These are phyloP conservation scores for Calonectria montana DNA, from an alignment of 2,329 filamentous ascomycete genomes.

Conservation along the genomic window DNA sequence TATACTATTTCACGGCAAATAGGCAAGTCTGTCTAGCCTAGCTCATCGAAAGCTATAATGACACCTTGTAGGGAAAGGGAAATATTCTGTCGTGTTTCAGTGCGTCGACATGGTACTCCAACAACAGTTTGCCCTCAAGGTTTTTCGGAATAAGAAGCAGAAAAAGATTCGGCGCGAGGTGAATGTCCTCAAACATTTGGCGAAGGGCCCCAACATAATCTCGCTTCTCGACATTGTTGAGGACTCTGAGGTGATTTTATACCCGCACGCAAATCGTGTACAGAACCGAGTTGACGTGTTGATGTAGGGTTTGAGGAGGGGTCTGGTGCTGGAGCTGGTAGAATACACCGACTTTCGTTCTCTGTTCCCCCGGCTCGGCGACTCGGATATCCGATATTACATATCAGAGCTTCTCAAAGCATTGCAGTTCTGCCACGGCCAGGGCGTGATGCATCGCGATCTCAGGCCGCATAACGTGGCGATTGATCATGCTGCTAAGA, in stretches of 20 bases:
- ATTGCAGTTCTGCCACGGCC: slow-evolving; percentile 7
- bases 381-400: slow-evolving; percentile 10
- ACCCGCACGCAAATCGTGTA: background rate
- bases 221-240: background rate
- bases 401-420: slow-evolving; percentile 10
- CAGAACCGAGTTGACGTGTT: background rate
- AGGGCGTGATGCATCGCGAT: slow-evolving; percentile 20
- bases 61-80: background rate
- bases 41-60: background rate
- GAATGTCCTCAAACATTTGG: background rate
- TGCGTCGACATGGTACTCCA: background rate
- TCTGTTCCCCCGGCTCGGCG: slow-evolving; percentile 4
- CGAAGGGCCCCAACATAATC: slow-evolving; percentile 7
- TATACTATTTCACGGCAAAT: slow-evolving; percentile 1
- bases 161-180: slow-evolving; percentile 9
- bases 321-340: background rate
- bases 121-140: slow-evolving; percentile 6
- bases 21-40: background rate
- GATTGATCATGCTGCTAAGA: slow-evolving; percentile 2
- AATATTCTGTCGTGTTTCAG: background rate
- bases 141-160: slow-evolving; percentile 1
- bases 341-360: background rate
- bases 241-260: background rate
- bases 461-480: slow-evolving; percentile 15
- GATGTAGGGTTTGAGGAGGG: background rate